A percentile compares a stretch with the other conserved stretches of the same genome.
phyloP scores from a whole-genome alignment of 768 basidiomycete genomes.

The Gloeopeniophorella convolvens region DNA sequence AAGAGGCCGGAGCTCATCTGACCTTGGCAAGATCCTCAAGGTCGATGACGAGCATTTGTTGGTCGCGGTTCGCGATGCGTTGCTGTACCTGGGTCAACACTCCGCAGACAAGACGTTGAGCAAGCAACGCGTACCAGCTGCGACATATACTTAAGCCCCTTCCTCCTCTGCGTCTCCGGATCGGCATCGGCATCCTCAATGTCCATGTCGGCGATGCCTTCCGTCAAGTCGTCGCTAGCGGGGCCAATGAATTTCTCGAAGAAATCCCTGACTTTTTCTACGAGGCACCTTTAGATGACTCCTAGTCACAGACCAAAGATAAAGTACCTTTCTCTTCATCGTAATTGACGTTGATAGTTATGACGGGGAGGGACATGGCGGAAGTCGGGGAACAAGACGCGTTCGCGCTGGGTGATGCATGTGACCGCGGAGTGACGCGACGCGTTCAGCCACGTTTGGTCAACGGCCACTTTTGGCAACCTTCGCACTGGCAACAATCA shows the following conservation, averaged over 20 bases:
- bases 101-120: constrained; percentile 5
- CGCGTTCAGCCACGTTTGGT: constrained; percentile 11
- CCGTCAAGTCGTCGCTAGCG: constrained; percentile 55
- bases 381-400: constrained; percentile 21
- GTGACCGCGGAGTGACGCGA: constrained; percentile 17
- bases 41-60: constrained; percentile 83
- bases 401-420: constrained; percentile 10
- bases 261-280: constrained; percentile 68
- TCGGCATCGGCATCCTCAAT: constrained; percentile 46
- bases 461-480: background rate
- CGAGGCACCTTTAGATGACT: background rate
- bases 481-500: too few relatives aligned
- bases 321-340: constrained; percentile 61
- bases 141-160: constrained; percentile 68
- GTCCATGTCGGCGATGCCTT: constrained; percentile 63
- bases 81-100: constrained; percentile 44
- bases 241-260: constrained; percentile 59
- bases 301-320: background rate
- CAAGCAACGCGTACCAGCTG: constrained; percentile 56
- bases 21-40: constrained; percentile 82
- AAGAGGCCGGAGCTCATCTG: constrained; percentile 17
- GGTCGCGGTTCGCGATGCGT: constrained; percentile 89
- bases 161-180: constrained; percentile 29
- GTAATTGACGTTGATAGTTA: constrained; percentile 59
- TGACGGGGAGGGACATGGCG: constrained; percentile 60